These are phyloP conservation scores for Penicillium macrosclerotiorum DNA, from an alignment of 495 filamentous ascomycete species.

Conservation along the genomic window DNA sequence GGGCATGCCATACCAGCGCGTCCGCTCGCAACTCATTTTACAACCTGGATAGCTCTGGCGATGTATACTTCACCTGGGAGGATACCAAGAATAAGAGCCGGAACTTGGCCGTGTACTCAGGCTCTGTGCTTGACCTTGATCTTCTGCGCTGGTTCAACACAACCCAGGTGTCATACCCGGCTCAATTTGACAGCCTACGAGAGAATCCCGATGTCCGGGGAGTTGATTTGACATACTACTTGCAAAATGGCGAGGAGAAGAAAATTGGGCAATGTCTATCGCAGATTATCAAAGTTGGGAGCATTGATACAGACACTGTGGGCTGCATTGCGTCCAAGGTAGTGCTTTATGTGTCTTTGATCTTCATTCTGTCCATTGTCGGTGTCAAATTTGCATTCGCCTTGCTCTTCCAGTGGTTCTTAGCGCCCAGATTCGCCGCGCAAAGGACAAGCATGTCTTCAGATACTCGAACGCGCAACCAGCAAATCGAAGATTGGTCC, in stretches of 20 bases:
- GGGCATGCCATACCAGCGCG: conserved; percentile 81
- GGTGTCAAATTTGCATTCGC: conserved; percentile 85
- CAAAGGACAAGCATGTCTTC: conserved; percentile 66
- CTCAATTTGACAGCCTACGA: conserved; percentile 75
- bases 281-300: conserved; percentile 92
- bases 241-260: conserved; percentile 75
- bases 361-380: conserved; percentile 91
- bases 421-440: conserved; percentile 77
- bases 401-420: conserved; percentile 91
- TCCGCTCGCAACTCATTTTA: conserved; percentile 73
- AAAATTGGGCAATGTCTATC: conserved; percentile 78
- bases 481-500: conserved; percentile 97
- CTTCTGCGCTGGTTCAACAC: conserved; percentile 89
- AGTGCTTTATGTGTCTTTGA: conserved; percentile 90
- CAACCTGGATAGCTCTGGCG: conserved; percentile 53
- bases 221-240: conserved; percentile 86
- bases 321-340: conserved; percentile 98
- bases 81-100: conserved; percentile 86
- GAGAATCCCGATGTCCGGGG: conserved; percentile 75
- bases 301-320: conserved; percentile 92
- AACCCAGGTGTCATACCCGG: conserved; percentile 74
- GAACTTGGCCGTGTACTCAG: conserved; percentile 90
- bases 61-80: conserved; percentile 95
- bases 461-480: conserved; percentile 74
- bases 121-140: conserved; percentile 90